Base-by-base conservation (phyloP, 495 filamentous ascomycete species). In the Annulohypoxylon bovei region DNA sequence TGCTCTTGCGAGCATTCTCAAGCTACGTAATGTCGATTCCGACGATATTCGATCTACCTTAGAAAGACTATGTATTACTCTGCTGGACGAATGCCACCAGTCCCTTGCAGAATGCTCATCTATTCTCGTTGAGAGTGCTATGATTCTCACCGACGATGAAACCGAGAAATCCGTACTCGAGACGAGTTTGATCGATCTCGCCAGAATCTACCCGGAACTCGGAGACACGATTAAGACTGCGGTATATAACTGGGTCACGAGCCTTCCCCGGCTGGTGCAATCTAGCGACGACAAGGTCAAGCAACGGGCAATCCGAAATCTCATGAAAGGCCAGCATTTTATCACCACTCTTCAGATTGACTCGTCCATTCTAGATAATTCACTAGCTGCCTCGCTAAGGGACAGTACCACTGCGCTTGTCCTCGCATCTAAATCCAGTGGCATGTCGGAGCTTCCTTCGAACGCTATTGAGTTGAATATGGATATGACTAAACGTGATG, bases 231-330 rank as follows among this genome's bases (percentile, higher is more conserved):
- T 97, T 47, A 93, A 92, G 72, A 86, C 82, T 27, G 89, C 88
- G 1, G 78, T 97, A 3, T 91, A 97, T 77, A 88, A 86, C 39
- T 97, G 94, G 94, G 84, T 95, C 14, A 86, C 88, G 1, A 86
- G 91, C 16, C 86, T 98, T 27, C 91, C 96, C 3, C 85, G 93
- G 37, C 78, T 92, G 9, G 95, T 98, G 88, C 92, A 94, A 76
- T 88, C 89, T 23, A 91, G 88, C 60, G 95, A 99, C 60, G 93
- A 98, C 67, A 84, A 79, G 6, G 79, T 88, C 32, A 97, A 95
- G 74, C 84, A 88, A 40, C 85, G 86, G 71, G 89, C 88, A 18
- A 87, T 97, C 54, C 83, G 86, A 32, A 90, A 92, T 66, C 87
- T 98, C 42, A 88, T 89, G 4, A 88, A 89, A 40, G 89, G 91